Evolutionary conservation across 1,284 basidiomycete species (phyloP).

Genomic region (Golubevia pallescens): DNA sequence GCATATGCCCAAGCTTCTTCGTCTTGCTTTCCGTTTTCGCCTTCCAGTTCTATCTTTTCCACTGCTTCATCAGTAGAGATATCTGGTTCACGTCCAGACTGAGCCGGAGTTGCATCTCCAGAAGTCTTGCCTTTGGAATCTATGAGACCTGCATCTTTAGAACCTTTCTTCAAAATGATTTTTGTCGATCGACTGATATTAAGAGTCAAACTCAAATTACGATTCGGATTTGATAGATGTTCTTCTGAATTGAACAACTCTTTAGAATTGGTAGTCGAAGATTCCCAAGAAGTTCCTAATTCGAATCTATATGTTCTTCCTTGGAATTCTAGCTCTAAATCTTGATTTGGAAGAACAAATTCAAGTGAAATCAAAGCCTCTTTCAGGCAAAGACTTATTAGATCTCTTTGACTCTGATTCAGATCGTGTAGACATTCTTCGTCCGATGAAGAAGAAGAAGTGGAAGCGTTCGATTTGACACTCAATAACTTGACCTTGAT

Average conservation of each 20-base stretch:
- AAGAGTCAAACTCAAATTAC: background rate
- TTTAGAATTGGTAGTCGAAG: background rate
- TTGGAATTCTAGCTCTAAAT: too few species aligned
- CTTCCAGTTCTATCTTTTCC: background rate
- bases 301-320: too few species aligned
- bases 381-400: too few species aligned
- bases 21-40: background rate
- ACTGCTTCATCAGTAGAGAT: background rate
- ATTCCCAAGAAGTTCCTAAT: background rate
- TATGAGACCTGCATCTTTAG: background rate
- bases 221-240: background rate
- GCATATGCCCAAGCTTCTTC: conserved; percentile 18
- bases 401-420: too few species aligned
- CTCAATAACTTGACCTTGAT: background rate
- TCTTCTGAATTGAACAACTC: background rate
- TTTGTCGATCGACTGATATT: background rate
- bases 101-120: background rate
- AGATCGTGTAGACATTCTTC: too few species aligned
- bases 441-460: too few species aligned
- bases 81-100: background rate
- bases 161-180: background rate
- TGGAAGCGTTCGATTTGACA: background rate
- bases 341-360: too few species aligned
- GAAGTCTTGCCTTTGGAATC: background rate
- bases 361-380: too few species aligned